Evolutionary conservation across 2,329 filamentous ascomycete species (phyloP), one percentile per base, ranked within the genome.

Genomic region (Colletotrichum eremochloae): DNA sequence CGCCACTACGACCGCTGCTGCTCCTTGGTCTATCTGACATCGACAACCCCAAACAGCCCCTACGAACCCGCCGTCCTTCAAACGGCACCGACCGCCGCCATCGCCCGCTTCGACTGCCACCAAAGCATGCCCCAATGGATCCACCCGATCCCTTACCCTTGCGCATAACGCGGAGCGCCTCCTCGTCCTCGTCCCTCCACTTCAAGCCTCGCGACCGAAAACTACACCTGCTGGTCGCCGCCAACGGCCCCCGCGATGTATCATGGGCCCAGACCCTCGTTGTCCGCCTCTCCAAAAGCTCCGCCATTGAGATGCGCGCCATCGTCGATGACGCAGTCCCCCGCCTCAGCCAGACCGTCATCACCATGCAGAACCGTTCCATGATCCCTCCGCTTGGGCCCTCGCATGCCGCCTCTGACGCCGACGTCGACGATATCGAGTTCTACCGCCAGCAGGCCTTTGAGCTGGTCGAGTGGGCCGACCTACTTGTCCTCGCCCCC

Each of bases 401-500:
- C 61, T 75, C 81, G 58, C 76, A 78, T 33, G 81, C 82, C 9
- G 78, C 77, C 4, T 71, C 77, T 63, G 71, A 79, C 66, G 70
- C 79, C 44, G 80, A 82, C 29, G 77, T 78, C 3, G 84, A 85
- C 65, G 87, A 87, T 36, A 82, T 88, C 76, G 88, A 90, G 74
- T 85, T 84, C 61, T 87, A 86, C 70, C 83, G 82, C 73, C 83
- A 83, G 79, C 87, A 86, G 74, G 90, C 86, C 4, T 89, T 85
- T 75, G 92, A 94, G 75, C 82, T 97, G 72, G 94, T 94, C 75
- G 89, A 94, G 73, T 98, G 95, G 95, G 94, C 95, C 7, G 93
- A 97, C 81, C 84, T 97, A 75, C 86, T 97, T 71, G 91, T 97
- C 42, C 89, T 97, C 68, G 93, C 93, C 8, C 94, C 95, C 4